Conservation (phyloP, 1,139 yeast genomes). For the Debaryomyces coudertii region DNA sequence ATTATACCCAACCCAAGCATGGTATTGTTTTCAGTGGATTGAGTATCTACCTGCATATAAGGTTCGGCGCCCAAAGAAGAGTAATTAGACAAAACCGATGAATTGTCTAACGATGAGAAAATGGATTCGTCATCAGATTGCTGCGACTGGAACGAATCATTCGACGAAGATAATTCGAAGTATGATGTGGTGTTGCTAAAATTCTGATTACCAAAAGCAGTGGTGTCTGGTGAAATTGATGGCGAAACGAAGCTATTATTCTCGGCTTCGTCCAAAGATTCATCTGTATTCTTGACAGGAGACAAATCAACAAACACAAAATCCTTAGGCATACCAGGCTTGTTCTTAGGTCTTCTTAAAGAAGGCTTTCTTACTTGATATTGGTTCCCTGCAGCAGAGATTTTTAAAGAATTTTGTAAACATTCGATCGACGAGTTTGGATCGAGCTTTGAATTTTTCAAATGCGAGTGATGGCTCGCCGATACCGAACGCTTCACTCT, state of each 20-base stretch:
- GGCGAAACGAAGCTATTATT: not conserved
- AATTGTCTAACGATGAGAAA: conserved; percentile 2
- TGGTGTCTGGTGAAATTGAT: conserved; percentile 1
- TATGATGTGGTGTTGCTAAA: not conserved
- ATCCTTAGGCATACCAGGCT: conserved; percentile 55
- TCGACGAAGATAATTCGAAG: conserved; percentile 3
- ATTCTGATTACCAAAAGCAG: not conserved
- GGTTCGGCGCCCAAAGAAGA: conserved; percentile 7
- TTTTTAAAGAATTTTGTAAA: conserved; percentile 48
- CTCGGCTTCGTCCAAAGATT: conserved; percentile 16
- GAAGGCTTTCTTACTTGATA: conserved; percentile 48
- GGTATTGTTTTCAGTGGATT: conserved; percentile 7
- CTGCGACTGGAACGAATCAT: not conserved
- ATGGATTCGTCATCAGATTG: conserved; percentile 5
- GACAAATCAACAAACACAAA: conserved; percentile 59
- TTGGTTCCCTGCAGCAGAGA: conserved; percentile 39
- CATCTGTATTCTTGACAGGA: conserved; percentile 44
- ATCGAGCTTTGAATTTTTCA: conserved; percentile 16
- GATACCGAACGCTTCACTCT: conserved; percentile 43
- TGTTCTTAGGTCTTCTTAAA: conserved; percentile 53
- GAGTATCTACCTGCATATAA: conserved; percentile 17
- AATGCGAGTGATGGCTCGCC: conserved; percentile 20
- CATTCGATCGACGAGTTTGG: conserved; percentile 37
- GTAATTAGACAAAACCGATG: conserved; percentile 9
- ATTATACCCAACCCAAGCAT: conserved; percentile 30